These are phyloP conservation scores for Peribolospora baueri DNA, from an alignment of 768 basidiomycete species.

Conservation along the genomic window DNA sequence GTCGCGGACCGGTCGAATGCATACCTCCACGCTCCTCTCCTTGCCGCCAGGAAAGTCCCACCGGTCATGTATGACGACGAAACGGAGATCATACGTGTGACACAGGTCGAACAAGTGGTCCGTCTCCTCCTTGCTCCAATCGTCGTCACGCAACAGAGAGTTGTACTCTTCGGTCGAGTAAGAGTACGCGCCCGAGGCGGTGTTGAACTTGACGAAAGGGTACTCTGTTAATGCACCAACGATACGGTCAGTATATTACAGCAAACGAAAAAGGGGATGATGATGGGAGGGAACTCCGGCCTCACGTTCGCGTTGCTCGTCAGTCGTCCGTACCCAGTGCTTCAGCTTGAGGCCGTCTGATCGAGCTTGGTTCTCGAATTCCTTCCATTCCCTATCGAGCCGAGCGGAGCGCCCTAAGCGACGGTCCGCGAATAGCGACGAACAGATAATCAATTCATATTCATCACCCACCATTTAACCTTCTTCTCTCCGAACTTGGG, in stretches of 20 bases:
- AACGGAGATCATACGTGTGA: conserved; percentile 60
- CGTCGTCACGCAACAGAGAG: conserved; percentile 29
- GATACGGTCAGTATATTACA: too few species aligned
- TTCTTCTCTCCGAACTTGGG: conserved; percentile 65
- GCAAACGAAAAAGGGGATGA: too few species aligned
- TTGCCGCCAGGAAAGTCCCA: conserved; percentile 45
- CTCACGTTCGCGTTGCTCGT: neutral
- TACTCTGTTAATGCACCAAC: conserved; percentile 22
- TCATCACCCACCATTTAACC: conserved; percentile 39
- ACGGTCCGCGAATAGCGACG: neutral
- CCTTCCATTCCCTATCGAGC: conserved; percentile 41
- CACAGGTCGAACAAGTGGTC: conserved; percentile 67
- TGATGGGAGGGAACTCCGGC: neutral
- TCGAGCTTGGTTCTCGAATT: conserved; percentile 50
- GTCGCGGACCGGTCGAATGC: conserved; percentile 2
- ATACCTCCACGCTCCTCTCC: conserved; percentile 44
- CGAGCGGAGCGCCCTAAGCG: neutral
- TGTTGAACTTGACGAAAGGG: conserved; percentile 60
- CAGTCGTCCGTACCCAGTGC: conserved; percentile 49
- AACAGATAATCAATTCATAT: neutral
- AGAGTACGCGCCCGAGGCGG: conserved; percentile 34
- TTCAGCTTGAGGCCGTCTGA: conserved; percentile 39
- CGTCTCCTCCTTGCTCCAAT: conserved; percentile 84
- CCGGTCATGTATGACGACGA: conserved; percentile 72
- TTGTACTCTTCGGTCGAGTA: conserved; percentile 77